A percentile compares a stretch with the other conserved stretches of the same genome.
Evolutionary conservation across 169 alveolate species (phyloP).

Genomic region (Cryptosporidium ryanae): DNA sequence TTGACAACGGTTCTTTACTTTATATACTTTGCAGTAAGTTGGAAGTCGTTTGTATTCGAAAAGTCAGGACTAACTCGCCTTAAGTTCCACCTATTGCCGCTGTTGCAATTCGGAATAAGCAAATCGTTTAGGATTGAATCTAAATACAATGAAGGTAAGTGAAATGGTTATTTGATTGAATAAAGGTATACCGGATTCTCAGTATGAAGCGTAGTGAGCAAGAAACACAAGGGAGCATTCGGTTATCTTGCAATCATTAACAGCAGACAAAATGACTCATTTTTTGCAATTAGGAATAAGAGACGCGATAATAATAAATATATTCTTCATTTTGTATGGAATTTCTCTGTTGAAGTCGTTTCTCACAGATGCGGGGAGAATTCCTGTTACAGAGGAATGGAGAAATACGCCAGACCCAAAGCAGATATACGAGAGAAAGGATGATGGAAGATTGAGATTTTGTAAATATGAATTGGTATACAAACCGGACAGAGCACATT

Average conservation of each 20-base stretch:
- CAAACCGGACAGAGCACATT: constrained; percentile 72
- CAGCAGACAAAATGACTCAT: neutral
- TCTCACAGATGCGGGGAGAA: constrained; percentile 66
- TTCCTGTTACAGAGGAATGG: constrained; percentile 74
- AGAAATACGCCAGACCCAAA: constrained; percentile 74
- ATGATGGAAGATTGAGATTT: constrained; percentile 74
- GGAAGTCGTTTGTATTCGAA: no score
- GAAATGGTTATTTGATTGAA: neutral
- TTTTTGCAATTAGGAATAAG: constrained; percentile 22
- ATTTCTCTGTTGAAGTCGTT: constrained; percentile 59
- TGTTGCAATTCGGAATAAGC: constrained; percentile 53
- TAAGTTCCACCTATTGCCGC: constrained; percentile 59
- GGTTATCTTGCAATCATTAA: no score
- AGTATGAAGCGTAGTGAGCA: no score
- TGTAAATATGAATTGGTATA: constrained; percentile 72
- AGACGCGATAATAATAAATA: constrained; percentile 55
- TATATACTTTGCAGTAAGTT: constrained; percentile 71
- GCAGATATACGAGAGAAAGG: constrained; percentile 46
- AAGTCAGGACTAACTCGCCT: neutral
- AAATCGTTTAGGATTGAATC: constrained; percentile 52
- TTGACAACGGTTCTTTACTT: constrained; percentile 52
- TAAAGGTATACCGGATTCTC: no score
- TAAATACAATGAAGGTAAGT: constrained; percentile 65
- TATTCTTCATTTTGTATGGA: constrained; percentile 20
- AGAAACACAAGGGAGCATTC: no score